These are phyloP conservation scores for Vaccinium myrtillus DNA, from an alignment of 148 eudicot species.

Conservation along the genomic window DNA sequence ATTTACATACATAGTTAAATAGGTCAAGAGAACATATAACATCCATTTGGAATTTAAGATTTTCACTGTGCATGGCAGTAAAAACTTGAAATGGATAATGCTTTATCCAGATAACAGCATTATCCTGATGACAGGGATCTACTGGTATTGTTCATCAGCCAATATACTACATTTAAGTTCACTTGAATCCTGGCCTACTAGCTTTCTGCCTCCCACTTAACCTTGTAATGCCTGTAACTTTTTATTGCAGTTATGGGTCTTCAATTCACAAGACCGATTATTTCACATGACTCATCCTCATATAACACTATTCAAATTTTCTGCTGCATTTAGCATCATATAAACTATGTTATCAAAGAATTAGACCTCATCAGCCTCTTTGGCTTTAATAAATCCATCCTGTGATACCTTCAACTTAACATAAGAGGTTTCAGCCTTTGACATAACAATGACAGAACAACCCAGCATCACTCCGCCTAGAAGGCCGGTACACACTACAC, in stretches of 20 bases:
- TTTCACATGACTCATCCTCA: neutral
- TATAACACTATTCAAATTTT: neutral
- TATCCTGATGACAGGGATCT: neutral
- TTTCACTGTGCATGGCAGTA: neutral
- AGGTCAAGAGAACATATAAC: neutral
- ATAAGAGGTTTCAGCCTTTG: neutral
- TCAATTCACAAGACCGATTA: neutral
- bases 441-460: neutral
- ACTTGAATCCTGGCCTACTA: neutral
- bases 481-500: neutral
- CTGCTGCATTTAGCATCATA: neutral
- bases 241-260: neutral
- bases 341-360: neutral
- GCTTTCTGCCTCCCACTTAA: neutral
- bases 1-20: neutral
- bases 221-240: neutral
- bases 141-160: neutral
- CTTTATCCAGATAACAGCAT: neutral
- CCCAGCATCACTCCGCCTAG: neutral
- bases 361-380: neutral
- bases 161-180: neutral
- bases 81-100: neutral
- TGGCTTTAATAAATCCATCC: neutral
- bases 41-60: neutral
- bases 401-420: neutral